Evolutionary conservation across 768 basidiomycete species (phyloP).

Genomic region (Rhizopogon vesiculosus): DNA sequence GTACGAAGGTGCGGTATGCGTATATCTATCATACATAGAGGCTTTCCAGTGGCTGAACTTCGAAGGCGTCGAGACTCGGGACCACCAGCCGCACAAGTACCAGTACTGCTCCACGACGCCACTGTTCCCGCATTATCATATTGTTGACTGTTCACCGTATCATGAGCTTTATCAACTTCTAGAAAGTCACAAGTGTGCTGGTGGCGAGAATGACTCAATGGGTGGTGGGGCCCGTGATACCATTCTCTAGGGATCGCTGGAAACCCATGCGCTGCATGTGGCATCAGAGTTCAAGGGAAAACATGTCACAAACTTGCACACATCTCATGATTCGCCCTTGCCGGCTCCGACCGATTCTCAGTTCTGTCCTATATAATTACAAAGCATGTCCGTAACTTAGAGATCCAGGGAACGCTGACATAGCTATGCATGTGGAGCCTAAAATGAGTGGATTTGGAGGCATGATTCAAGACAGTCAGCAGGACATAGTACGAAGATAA

Average conservation of each 20-base stretch:
- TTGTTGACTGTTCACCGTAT: neutral
- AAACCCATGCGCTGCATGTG: neutral
- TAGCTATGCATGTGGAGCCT: neutral
- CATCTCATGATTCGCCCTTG: neutral
- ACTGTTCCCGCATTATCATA: conserved; percentile 14
- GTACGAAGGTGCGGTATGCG: neutral
- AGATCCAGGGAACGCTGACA: neutral
- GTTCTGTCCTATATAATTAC: neutral
- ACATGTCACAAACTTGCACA: neutral
- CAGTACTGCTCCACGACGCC: conserved; percentile 15
- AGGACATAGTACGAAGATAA: conserved; percentile 5
- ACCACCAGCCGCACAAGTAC: neutral
- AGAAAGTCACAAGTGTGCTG: neutral
- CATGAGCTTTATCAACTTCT: neutral
- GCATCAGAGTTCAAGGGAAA: neutral
- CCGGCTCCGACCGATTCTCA: conserved; percentile 1
- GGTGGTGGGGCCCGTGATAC: neutral
- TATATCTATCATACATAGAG: neutral
- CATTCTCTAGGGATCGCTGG: neutral
- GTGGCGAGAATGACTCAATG: neutral
- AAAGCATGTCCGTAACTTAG: neutral
- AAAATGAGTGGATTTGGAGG: neutral
- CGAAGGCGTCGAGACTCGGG: neutral
- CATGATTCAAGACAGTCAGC: neutral
- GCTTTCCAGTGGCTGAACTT: neutral